Conservation (phyloP, 2,329 filamentous ascomycete genomes). For the Aspergillus quadricinctus region DNA sequence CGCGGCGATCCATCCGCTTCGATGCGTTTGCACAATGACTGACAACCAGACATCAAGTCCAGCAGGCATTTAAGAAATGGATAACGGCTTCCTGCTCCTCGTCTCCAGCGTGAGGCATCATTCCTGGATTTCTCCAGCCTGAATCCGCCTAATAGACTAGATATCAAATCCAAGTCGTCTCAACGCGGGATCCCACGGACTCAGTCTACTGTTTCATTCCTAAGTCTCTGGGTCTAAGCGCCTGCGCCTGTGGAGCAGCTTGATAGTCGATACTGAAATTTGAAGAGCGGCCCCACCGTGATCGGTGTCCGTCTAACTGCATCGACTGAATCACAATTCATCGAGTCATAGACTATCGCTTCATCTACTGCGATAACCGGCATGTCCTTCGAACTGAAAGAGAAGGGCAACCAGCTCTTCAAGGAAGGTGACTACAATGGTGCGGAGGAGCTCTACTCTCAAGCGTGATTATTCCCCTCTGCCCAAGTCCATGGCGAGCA, state of each 20-base stretch:
- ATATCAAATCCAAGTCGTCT: too few species aligned
- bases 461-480: constrained; percentile 36
- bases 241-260: too few species aligned
- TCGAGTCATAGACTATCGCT: too few species aligned
- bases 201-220: too few species aligned
- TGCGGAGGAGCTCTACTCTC: constrained; percentile 44
- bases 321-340: too few species aligned
- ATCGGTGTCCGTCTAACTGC: neutral
- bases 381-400: constrained; percentile 39
- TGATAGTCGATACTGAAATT: too few species aligned
- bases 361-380: too few species aligned
- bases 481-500: neutral
- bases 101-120: neutral
- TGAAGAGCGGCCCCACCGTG: neutral
- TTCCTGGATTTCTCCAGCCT: neutral
- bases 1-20: constrained; percentile 33
- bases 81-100: neutral
- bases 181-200: too few species aligned
- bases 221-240: too few species aligned
- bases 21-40: constrained; percentile 12
- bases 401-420: constrained; percentile 44
- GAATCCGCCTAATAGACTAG: too few species aligned
- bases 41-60: neutral
- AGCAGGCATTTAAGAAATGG: neutral
- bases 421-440: constrained; percentile 42